phyloP scores from a whole-genome alignment of 176 grass and related monocot species.

The Canna indica region DNA sequence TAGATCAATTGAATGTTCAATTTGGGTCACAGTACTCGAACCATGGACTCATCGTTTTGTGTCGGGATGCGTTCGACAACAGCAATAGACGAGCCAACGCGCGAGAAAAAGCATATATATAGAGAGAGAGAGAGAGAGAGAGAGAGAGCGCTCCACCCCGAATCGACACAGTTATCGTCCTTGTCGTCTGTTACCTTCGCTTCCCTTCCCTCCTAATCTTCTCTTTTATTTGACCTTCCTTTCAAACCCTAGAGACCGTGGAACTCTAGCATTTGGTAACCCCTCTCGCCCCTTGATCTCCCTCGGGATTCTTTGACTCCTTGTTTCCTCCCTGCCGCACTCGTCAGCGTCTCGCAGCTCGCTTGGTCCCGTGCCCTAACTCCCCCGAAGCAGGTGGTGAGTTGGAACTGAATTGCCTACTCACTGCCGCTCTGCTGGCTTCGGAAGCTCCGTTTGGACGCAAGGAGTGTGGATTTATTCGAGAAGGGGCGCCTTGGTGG shows the following conservation, averaged over 20 bases:
- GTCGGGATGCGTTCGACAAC: too few relatives aligned
- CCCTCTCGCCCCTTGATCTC: not conserved
- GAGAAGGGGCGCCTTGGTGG: not conserved
- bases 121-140: too few relatives aligned
- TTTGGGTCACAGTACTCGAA: too few relatives aligned
- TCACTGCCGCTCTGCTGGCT: not conserved
- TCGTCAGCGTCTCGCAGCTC: not conserved
- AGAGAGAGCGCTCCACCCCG: too few relatives aligned
- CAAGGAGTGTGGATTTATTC: not conserved
- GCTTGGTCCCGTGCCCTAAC: slow-evolving; percentile 13
- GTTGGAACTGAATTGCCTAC: slow-evolving; percentile 3
- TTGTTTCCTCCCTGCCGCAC: not conserved
- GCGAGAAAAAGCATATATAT: too few relatives aligned
- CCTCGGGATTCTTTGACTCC: not conserved
- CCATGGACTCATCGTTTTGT: too few relatives aligned
- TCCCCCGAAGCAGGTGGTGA: not conserved
- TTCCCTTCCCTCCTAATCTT: slow-evolving; percentile 1
- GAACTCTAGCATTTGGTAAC: not conserved
- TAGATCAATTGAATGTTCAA: not conserved
- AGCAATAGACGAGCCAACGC: too few relatives aligned
- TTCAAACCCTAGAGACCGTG: slow-evolving; percentile 57
- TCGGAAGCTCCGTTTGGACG: not conserved
- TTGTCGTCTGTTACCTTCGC: not conserved
- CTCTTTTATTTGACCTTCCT: slow-evolving; percentile 12
- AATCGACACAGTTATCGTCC: slow-evolving; percentile 15